phyloP scores from a whole-genome alignment of 2,329 filamentous ascomycete species.

The Fusarium camptoceras region DNA sequence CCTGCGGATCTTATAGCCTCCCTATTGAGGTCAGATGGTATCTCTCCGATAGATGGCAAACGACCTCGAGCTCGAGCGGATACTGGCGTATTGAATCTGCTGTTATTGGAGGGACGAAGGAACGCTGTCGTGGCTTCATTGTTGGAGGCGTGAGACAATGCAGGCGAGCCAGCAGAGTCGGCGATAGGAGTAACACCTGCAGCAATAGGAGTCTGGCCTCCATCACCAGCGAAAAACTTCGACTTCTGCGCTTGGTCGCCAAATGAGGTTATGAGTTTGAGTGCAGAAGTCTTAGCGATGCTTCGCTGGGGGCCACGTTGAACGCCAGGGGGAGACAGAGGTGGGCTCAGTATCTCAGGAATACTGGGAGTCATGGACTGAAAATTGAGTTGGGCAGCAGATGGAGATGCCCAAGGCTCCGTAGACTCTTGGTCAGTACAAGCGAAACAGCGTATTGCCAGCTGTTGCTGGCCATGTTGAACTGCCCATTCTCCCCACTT shows the following conservation, averaged over 20 bases:
- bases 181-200: constrained; percentile 90
- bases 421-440: constrained; percentile 88
- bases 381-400: constrained; percentile 72
- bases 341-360: constrained; percentile 73
- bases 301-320: constrained; percentile 69
- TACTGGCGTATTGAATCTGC: constrained; percentile 76
- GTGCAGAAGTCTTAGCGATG: constrained; percentile 82
- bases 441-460: constrained; percentile 93
- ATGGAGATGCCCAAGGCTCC: constrained; percentile 89
- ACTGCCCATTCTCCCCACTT: constrained; percentile 97
- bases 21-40: constrained; percentile 50
- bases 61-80: constrained; percentile 71
- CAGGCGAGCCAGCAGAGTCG: constrained; percentile 75
- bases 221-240: constrained; percentile 71
- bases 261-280: constrained; percentile 94
- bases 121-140: constrained; percentile 75
- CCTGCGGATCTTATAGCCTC: constrained; percentile 46
- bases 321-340: constrained; percentile 77
- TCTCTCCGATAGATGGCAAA: constrained; percentile 82
- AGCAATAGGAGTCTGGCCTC: constrained; percentile 79
- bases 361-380: constrained; percentile 66
- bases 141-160: constrained; percentile 60
- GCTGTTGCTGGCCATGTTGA: constrained; percentile 84
- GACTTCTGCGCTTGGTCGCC: constrained; percentile 71
- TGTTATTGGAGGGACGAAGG: constrained; percentile 73